A percentile compares a stretch with the other conserved stretches of the same genome.
Evolutionary conservation across 345 rosid genomes (phyloP).

Genomic region (Salix brachista): DNA sequence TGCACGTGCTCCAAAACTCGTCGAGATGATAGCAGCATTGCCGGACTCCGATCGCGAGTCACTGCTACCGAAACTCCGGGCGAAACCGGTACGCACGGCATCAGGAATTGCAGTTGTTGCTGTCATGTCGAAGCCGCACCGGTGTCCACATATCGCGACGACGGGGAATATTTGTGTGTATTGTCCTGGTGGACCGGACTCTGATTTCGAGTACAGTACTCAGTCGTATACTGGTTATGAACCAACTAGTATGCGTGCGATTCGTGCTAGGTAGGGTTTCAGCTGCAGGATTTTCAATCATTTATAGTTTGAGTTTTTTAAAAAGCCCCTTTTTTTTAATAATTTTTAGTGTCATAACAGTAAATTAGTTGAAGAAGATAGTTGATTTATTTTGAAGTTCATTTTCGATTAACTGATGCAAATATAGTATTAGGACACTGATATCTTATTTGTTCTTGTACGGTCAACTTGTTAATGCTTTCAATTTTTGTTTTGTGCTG

Average conservation of each 20-base stretch:
- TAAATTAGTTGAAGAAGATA: not conserved
- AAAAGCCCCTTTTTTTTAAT: not conserved
- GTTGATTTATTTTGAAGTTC: not conserved
- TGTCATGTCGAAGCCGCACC: conserved; percentile 97
- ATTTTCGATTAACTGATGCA: not conserved
- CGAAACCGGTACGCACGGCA: conserved; percentile 95
- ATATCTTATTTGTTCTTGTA: not conserved
- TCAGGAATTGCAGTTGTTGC: conserved; percentile 98
- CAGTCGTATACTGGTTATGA: conserved; percentile 99
- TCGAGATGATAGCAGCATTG: conserved; percentile 96
- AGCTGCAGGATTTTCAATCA: not conserved
- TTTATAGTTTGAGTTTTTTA: not conserved
- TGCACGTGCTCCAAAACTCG: conserved; percentile 88
- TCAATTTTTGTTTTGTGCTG: not conserved
- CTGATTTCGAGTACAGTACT: conserved; percentile 97
- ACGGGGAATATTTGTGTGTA: conserved; percentile 97
- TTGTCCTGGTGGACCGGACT: conserved; percentile 97
- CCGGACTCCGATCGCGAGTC: conserved; percentile 88
- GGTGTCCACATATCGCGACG: conserved; percentile 96
- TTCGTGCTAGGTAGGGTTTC: conserved; percentile 77
- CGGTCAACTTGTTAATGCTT: not conserved
- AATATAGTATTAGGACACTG: not conserved
- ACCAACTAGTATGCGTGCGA: conserved; percentile 99
- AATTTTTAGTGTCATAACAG: not conserved
- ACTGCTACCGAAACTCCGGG: conserved; percentile 93